These are phyloP conservation scores for Mortierella sp. DNA, from an alignment of 371 early-diverging fungal species.

Conservation along the genomic window DNA sequence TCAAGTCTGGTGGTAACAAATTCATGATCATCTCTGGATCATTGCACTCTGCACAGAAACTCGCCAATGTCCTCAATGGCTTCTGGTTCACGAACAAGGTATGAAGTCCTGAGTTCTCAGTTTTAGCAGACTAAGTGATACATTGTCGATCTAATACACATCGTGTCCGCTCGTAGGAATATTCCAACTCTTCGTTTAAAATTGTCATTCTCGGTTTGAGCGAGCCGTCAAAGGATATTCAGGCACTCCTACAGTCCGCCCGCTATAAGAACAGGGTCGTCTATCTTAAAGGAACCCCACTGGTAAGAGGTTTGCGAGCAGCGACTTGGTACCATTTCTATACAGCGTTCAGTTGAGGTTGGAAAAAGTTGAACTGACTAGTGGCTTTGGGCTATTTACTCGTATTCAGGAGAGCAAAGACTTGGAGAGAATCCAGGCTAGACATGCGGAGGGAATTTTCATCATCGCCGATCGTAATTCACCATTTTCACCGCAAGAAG, in stretches of 20 bases:
- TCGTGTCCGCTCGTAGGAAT: too few relatives aligned
- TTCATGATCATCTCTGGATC: slow-evolving; percentile 56
- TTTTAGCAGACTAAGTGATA: too few relatives aligned
- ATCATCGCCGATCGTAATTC: slow-evolving; percentile 54
- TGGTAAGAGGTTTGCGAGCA: slow-evolving; percentile 34
- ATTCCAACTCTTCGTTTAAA: slow-evolving; percentile 40
- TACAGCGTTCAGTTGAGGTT: too few relatives aligned
- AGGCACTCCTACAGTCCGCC: slow-evolving; percentile 55
- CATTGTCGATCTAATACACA: too few relatives aligned
- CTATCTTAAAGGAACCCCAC: slow-evolving; percentile 46
- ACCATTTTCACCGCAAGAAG: slow-evolving; percentile 52
- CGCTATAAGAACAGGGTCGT: slow-evolving; percentile 56
- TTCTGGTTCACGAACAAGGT: slow-evolving; percentile 57
- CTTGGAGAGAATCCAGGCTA: slow-evolving; percentile 49
- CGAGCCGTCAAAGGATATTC: slow-evolving; percentile 65
- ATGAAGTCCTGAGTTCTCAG: neutral
- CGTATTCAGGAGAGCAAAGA: slow-evolving; percentile 46
- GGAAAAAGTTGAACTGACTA: too few relatives aligned
- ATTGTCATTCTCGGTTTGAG: slow-evolving; percentile 70
- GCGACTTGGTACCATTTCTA: too few relatives aligned
- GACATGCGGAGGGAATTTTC: slow-evolving; percentile 52
- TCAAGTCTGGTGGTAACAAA: slow-evolving; percentile 49
- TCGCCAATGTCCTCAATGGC: slow-evolving; percentile 53
- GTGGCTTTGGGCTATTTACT: too few relatives aligned
- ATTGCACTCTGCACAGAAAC: slow-evolving; percentile 49